phyloP scores from a whole-genome alignment of 2,329 filamentous ascomycete genomes.

The Fusarium sp. region DNA sequence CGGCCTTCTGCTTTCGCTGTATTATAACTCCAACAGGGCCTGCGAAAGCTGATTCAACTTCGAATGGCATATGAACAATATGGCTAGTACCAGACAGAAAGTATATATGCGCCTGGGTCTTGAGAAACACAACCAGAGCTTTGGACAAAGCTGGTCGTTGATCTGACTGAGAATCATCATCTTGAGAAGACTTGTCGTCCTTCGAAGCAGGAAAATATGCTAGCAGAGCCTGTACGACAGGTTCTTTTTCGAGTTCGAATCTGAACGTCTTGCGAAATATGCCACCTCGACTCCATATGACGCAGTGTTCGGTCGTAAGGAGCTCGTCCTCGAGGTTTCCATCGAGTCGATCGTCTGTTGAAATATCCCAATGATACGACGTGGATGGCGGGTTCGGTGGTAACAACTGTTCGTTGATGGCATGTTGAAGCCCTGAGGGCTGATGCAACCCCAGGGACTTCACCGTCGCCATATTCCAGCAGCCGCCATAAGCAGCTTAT shows the following conservation, averaged over 20 bases:
- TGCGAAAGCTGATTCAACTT: slow-evolving; percentile 87
- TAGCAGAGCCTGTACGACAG: slow-evolving; percentile 85
- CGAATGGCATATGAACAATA: slow-evolving; percentile 92
- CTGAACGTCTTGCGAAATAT: slow-evolving; percentile 87
- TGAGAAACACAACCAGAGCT: slow-evolving; percentile 90
- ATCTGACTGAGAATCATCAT: slow-evolving; percentile 16
- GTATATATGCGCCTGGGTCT: slow-evolving; percentile 92
- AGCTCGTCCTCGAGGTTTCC: slow-evolving; percentile 78
- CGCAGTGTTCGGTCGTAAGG: slow-evolving; percentile 77
- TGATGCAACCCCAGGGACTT: slow-evolving; percentile 91
- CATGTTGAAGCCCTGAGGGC: slow-evolving; percentile 84
- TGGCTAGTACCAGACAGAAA: slow-evolving; percentile 89
- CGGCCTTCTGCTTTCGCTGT: slow-evolving; percentile 76
- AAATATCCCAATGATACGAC: slow-evolving; percentile 81
- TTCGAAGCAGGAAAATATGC: slow-evolving; percentile 78
- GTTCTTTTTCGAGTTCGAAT: slow-evolving; percentile 87
- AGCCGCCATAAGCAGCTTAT: slow-evolving; percentile 49
- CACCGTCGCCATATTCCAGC: slow-evolving; percentile 80
- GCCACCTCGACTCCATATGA: slow-evolving; percentile 90
- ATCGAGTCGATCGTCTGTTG: slow-evolving; percentile 53
- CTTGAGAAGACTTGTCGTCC: slow-evolving; percentile 43
- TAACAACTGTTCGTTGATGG: slow-evolving; percentile 83
- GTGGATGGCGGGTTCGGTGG: slow-evolving; percentile 72
- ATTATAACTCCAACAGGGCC: slow-evolving; percentile 86
- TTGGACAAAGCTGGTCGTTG: slow-evolving; percentile 58